Conservation (phyloP, 495 filamentous ascomycete species). For the Neurospora terricola region DNA sequence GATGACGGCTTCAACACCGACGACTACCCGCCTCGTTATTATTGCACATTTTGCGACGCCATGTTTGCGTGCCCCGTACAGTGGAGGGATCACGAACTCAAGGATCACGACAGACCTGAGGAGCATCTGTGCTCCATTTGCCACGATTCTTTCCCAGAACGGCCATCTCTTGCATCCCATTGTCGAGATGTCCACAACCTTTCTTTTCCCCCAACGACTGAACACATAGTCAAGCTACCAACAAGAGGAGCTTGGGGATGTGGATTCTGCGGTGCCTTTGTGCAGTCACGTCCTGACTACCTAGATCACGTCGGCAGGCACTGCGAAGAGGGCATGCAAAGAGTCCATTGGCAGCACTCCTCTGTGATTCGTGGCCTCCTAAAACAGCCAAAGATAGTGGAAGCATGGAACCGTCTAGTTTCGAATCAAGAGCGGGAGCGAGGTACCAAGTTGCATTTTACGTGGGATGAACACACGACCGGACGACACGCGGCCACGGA, state of each 20-base stretch:
- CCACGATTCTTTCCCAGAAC: neutral
- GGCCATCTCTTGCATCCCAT: slow-evolving; percentile 2
- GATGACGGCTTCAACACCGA: slow-evolving; percentile 5
- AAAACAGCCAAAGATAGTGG: slow-evolving; percentile 8
- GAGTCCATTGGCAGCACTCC: slow-evolving; percentile 14
- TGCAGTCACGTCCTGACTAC: slow-evolving; percentile 8
- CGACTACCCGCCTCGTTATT: slow-evolving; percentile 4
- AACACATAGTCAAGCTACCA: neutral
- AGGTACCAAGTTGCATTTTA: slow-evolving; percentile 7
- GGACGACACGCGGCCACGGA: neutral
- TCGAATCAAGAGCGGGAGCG: slow-evolving; percentile 3
- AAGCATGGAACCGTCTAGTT: slow-evolving; percentile 12
- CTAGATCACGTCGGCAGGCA: slow-evolving; percentile 15
- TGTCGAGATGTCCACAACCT: slow-evolving; percentile 3
- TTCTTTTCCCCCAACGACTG: neutral
- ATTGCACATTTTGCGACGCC: slow-evolving; percentile 17
- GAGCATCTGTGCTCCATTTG: slow-evolving; percentile 8
- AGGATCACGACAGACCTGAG: slow-evolving; percentile 7
- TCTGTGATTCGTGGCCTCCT: slow-evolving; percentile 17
- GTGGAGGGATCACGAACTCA: slow-evolving; percentile 16
- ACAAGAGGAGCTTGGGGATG: slow-evolving; percentile 17
- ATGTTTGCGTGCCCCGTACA: slow-evolving; percentile 11
- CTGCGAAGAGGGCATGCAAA: slow-evolving; percentile 13
- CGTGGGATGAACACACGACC: slow-evolving; percentile 10
- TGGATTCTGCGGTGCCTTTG: slow-evolving; percentile 14